Conservation (phyloP, 2,329 filamentous ascomycete genomes). For the Diaporthe velutina region DNA sequence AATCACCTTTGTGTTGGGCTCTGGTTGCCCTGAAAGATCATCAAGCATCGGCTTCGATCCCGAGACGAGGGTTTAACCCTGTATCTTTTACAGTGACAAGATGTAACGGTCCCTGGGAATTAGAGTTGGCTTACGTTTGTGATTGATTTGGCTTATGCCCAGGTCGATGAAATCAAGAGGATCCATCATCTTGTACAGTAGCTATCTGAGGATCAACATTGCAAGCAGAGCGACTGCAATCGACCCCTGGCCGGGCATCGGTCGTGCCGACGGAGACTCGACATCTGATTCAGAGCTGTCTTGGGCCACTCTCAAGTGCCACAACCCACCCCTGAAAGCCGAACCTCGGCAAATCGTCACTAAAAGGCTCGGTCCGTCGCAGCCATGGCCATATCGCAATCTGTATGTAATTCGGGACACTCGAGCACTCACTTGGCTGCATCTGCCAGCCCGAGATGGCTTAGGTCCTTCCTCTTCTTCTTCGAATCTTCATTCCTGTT, state of each 20-base stretch:
- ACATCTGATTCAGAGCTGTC: slow-evolving; percentile 15
- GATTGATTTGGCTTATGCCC: not conserved
- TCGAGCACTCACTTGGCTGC: not conserved
- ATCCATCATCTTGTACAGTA: not conserved
- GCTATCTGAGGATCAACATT: too few species aligned
- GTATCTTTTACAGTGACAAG: not conserved
- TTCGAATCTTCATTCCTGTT: not conserved
- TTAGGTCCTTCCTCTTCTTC: not conserved
- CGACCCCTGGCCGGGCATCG: slow-evolving; percentile 6
- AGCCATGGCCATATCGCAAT: slow-evolving; percentile 4
- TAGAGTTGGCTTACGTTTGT: not conserved
- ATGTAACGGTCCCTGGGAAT: not conserved
- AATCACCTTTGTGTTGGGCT: not conserved
- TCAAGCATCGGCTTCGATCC: not conserved
- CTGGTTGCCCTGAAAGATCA: not conserved
- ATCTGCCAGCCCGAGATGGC: not conserved
- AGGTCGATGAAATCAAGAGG: not conserved
- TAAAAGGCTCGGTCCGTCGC: slow-evolving; percentile 9
- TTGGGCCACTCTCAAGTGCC: slow-evolving; percentile 23
- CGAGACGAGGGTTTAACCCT: slow-evolving; percentile 24
- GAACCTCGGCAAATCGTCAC: slow-evolving; percentile 35
- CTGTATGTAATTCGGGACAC: not conserved
- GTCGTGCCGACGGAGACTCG: not conserved
- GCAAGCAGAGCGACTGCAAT: not conserved
- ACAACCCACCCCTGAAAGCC: slow-evolving; percentile 28